Base-by-base conservation (phyloP, 2,329 filamentous ascomycete genomes). In the Phialophora macrospora region DNA sequence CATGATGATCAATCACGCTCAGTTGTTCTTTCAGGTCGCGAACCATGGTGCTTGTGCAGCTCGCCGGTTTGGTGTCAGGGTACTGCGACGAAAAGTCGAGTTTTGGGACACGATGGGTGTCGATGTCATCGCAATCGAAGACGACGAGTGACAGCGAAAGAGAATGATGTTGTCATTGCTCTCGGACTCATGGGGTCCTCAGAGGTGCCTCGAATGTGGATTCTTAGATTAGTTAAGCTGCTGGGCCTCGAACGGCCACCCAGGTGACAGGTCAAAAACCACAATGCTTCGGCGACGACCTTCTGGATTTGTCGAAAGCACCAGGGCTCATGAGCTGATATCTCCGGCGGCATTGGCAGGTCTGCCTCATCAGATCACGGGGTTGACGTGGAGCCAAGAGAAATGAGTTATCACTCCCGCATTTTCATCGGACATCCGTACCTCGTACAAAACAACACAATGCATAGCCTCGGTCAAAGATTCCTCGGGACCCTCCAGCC, bases 1-100 rank as follows among this genome's bases (percentile, higher is more conserved):
- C 24, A 28, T 61, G 30, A 60, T 67, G 51, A 57, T 64, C 32
- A 9, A 44, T 17, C 60, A 68, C 44, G 60, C 63, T 28, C 30
- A 46, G 48, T 54, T 55, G 12, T 68, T 68, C 55, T 68, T 65
- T 20, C 12, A 28, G 5, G 38, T 68, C n/a, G 63, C 67, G 5
- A 41, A 60, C 11, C 60, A 66, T 41, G 61, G 61, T 9, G 67
- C 57, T 6, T 66, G 61, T 34, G 54, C 46, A 22, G 62, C 46
- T 24, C 48, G 67, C n/a, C 44, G 54, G 26, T 67, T 69, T 30
- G 59, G 52, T 17, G 32, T 6, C n/a, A 49, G 62, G 41, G 38
- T 65, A 14, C 49, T 68, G 11, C 34, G 51, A 38, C 32, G 55
- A 6, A 59, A 55, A 46, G 55, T 65, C 22, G 60, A 67, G 41